Conservation (phyloP, 768 basidiomycete genomes). For the Boletus rubropictus region DNA sequence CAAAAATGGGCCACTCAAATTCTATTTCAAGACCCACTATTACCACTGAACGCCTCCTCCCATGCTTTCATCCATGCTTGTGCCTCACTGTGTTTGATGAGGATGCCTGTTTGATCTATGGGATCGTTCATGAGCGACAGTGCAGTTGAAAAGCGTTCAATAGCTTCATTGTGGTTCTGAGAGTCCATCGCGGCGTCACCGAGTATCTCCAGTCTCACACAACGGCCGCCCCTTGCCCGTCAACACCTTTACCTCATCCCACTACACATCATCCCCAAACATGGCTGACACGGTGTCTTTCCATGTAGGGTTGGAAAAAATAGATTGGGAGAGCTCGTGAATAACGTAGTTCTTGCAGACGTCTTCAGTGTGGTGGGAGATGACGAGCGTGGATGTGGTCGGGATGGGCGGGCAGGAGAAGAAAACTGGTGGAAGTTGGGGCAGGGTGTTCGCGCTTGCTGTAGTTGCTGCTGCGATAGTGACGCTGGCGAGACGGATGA, state of each 20-base stretch:
- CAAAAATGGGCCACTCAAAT: too few species aligned
- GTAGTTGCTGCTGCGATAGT: slow-evolving; percentile 2
- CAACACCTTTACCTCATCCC: slow-evolving; percentile 67
- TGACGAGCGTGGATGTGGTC: slow-evolving; percentile 8
- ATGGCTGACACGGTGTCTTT: slow-evolving; percentile 72
- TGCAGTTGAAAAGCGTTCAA: too few species aligned
- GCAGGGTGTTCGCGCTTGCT: neutral
- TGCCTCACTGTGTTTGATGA: too few species aligned
- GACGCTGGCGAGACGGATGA: neutral
- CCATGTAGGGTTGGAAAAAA: slow-evolving; percentile 52
- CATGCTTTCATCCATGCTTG: too few species aligned
- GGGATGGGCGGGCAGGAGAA: slow-evolving; percentile 10
- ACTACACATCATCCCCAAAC: slow-evolving; percentile 81
- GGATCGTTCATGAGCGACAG: too few species aligned
- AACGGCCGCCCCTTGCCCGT: slow-evolving; percentile 59
- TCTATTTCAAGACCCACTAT: too few species aligned
- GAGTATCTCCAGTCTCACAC: too few species aligned
- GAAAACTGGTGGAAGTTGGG: neutral
- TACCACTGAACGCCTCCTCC: too few species aligned
- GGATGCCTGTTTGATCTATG: too few species aligned
- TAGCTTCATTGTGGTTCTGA: too few species aligned
- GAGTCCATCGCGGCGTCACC: too few species aligned
- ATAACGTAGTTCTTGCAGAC: slow-evolving; percentile 67
- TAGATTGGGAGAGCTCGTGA: slow-evolving; percentile 50
- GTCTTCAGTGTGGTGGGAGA: slow-evolving; percentile 39